Base-by-base conservation (phyloP, 345 rosid species). In the Gossypium herbaceum region DNA sequence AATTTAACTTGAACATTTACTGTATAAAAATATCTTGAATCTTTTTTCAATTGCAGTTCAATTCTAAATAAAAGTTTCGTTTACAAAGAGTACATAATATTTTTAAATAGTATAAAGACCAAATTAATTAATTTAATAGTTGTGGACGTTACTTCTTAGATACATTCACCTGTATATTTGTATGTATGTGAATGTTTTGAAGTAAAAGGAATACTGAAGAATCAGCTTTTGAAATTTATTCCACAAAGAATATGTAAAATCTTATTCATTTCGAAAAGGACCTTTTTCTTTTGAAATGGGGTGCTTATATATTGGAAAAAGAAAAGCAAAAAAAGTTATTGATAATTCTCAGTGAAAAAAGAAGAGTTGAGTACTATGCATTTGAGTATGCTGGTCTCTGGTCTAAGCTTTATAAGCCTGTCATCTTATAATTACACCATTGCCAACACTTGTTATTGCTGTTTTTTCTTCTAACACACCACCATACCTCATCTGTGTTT, bases 391-490 rank as follows among this genome's bases (percentile, higher is more conserved):
- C 29, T 27, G 22, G 72, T 50, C 15, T 29, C 54, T 44, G 71
- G 44, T 50, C 44, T 22, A 69, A 16, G 7, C 73, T 19, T 19
- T 10, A 55, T 15, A 44, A 69, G 58, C 58, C 73, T 69, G 59
- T 69, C 57, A 16, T 50, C 58, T 51, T 10, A 69, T 69, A 52
- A 68, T 68, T 12, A 24, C 72, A 68, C 24, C 54, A 19, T 12
- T 45, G 34, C 24, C 34, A 44, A 44, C 39, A 13, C 56, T 47
- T 47, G 13, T 68, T 47, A 66, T 9, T 62, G 7, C 73, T 68
- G n/a, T 20, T 22, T 47, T 7, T 9, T 15, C 0, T 27, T 1
- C 7, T 45, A 45, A 45, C 10, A 57, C 61, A 9, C 13, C 61
- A 57, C 61, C 61, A 20, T 45, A 22, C 34, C 44, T 59, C 24